Percentiles rank a stretch among this genome's conserved stretches.
These are phyloP conservation scores for Dactylellina leptospora DNA, from an alignment of 2,329 filamentous ascomycete genomes.

Conservation along the genomic window DNA sequence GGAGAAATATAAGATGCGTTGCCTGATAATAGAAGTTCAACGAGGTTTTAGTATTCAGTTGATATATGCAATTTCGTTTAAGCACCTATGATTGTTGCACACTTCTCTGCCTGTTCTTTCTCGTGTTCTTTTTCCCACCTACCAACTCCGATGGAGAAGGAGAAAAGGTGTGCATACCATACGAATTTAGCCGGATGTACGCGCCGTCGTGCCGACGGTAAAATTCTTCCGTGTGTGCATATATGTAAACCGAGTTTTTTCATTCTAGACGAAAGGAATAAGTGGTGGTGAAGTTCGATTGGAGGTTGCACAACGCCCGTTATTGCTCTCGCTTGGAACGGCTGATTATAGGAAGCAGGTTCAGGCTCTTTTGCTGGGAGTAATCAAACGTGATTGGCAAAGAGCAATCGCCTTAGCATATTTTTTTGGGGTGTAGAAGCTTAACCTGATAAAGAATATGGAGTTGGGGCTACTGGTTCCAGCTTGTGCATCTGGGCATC, in stretches of 20 bases:
- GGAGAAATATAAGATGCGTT: conserved; percentile 19
- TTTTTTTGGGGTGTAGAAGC: background rate
- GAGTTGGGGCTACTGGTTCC: too few relatives aligned
- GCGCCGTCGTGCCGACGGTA: conserved; percentile 52
- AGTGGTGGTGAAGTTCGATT: too few relatives aligned
- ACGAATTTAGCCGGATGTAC: conserved; percentile 50
- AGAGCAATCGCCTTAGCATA: too few relatives aligned
- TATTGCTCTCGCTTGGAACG: too few relatives aligned
- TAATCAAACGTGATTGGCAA: conserved; percentile 27
- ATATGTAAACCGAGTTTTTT: conserved; percentile 1
- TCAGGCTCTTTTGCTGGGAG: conserved; percentile 1
- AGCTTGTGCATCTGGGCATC: too few relatives aligned
- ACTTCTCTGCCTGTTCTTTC: conserved; percentile 9
- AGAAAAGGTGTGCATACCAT: conserved; percentile 2
- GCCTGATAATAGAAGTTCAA: conserved; percentile 9
- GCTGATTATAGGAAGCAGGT: too few relatives aligned
- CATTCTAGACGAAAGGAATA: too few relatives aligned
- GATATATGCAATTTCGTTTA: conserved; percentile 46
- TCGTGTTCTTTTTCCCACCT: conserved; percentile 49
- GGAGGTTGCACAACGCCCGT: too few relatives aligned
- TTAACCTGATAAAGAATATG: conserved; percentile 18
- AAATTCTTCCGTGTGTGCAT: conserved; percentile 48
- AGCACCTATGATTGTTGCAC: conserved; percentile 24
- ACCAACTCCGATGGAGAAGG: conserved; percentile 51
- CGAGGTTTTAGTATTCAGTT: conserved; percentile 11